Base-by-base conservation (phyloP, 306 rosid genomes). In the Herpetospermum pedunculosum region DNA sequence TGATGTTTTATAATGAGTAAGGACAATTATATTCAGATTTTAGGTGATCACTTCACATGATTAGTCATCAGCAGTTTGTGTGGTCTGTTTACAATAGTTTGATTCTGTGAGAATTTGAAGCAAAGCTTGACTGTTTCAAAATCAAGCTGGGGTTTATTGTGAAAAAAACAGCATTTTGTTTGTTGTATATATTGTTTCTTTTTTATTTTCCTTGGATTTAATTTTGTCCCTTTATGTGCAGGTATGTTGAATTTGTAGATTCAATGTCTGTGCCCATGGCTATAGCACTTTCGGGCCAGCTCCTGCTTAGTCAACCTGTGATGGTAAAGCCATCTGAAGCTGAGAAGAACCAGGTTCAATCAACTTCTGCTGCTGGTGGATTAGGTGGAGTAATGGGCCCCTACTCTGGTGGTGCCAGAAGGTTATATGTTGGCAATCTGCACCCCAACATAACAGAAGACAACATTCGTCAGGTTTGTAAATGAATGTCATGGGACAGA, bases 241-340 rank as follows among this genome's bases (percentile, higher is more conserved):
- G 98, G 86, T 94, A 93, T 82, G 90, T 94, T 62, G 98, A 94
- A 82, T 94, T 94, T 78, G 92, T 87, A 54, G 98, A 94, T 83
- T 88, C 78, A 52, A 94, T 94, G 98, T 91, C 98, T 65, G 98
- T 94, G 58, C 98, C 98, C 64, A 94, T 94, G 98, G 97, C 98
- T 44, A 94, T 94, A 76, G 98, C 98, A 46, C 96, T 94, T 67
- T 89, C 98, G 44, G 96, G 98, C 41, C 98, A 91, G 85, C 89
- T 84, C 69, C 87, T 94, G 77, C 96, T 87, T 50, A 82, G 96
- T 80, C 92, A 85, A 78, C 98, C 97, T 70, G 98, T 94, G 75
- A 94, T 94, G 98, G 98, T 94, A 76, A 94, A 94, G 82, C 98
- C 98, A 80, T 94, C 98, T 50, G 98, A 94, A 90, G 98, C 98